Evolutionary conservation across 164 flowering plant genomes (phyloP).

Genomic region (Malania oleifera): DNA sequence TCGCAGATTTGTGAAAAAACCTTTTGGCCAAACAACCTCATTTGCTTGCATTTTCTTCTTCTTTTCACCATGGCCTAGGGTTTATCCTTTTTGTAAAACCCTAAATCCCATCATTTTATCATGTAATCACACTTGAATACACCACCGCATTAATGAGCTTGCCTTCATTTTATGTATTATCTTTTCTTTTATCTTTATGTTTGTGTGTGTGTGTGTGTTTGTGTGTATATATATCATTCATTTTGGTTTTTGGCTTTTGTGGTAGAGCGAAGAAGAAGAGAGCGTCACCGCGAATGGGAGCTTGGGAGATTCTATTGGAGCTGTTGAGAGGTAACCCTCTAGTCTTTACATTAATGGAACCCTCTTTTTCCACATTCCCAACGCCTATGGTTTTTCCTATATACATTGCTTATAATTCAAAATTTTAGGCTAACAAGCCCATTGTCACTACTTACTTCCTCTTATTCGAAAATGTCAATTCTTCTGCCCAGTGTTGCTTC

Average conservation of each 20-base stretch:
- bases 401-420: slow-evolving; percentile 1
- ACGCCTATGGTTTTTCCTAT: background rate
- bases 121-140: background rate
- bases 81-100: slow-evolving; percentile 18
- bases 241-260: too few relatives aligned
- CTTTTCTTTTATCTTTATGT: too few relatives aligned
- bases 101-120: slow-evolving; percentile 18
- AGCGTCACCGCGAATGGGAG: slow-evolving; percentile 26
- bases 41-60: slow-evolving; percentile 6
- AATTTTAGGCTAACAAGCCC: slow-evolving; percentile 5
- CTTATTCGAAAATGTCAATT: background rate
- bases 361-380: too few relatives aligned
- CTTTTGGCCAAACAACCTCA: background rate
- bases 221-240: background rate
- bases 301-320: slow-evolving; percentile 29
- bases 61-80: slow-evolving; percentile 11
- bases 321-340: slow-evolving; percentile 34
- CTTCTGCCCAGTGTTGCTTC: slow-evolving; percentile 20
- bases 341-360: too few relatives aligned
- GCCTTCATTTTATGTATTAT: slow-evolving; percentile 14
- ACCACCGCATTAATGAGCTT: slow-evolving; percentile 25
- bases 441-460: background rate
- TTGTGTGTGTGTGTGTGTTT: slow-evolving; percentile 6
- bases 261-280: slow-evolving; percentile 29
- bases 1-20: slow-evolving; percentile 16